Conservation (phyloP, 306 rosid species). For the Glycine latifolia region DNA sequence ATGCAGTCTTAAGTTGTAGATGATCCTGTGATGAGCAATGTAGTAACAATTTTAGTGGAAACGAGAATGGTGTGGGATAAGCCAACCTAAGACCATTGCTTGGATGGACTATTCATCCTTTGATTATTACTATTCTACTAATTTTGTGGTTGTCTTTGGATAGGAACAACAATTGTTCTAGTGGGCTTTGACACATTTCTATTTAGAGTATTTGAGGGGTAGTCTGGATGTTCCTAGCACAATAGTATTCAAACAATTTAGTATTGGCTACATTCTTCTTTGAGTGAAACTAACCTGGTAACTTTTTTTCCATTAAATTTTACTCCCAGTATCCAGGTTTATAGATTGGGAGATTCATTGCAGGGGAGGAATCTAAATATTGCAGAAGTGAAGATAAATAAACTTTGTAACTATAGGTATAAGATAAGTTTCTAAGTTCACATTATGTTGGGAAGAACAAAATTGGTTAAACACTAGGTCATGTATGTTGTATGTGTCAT, state of each 20-base stretch:
- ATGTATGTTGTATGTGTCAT: constrained; percentile 22
- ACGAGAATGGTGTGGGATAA: background rate
- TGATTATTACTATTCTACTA: background rate
- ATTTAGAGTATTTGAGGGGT: background rate
- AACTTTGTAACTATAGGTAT: background rate
- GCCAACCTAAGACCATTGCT: background rate
- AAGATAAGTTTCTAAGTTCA: constrained; percentile 1
- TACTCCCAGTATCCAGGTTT: background rate
- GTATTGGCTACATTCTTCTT: background rate
- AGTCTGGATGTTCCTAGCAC: background rate
- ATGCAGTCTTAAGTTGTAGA: too few species aligned
- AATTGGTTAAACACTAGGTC: background rate
- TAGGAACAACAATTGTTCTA: background rate
- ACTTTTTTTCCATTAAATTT: too few species aligned
- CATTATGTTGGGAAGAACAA: constrained; percentile 20
- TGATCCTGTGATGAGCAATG: too few species aligned
- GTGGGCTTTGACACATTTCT: background rate
- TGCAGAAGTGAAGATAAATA: too few species aligned
- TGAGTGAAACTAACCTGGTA: background rate
- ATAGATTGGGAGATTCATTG: background rate
- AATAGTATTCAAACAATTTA: background rate
- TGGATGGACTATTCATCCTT: background rate
- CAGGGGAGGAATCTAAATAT: background rate
- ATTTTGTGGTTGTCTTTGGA: background rate
- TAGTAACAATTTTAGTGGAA: too few species aligned